phyloP scores from a whole-genome alignment of 2,329 filamentous ascomycete species.

The Exophiala sideris region DNA sequence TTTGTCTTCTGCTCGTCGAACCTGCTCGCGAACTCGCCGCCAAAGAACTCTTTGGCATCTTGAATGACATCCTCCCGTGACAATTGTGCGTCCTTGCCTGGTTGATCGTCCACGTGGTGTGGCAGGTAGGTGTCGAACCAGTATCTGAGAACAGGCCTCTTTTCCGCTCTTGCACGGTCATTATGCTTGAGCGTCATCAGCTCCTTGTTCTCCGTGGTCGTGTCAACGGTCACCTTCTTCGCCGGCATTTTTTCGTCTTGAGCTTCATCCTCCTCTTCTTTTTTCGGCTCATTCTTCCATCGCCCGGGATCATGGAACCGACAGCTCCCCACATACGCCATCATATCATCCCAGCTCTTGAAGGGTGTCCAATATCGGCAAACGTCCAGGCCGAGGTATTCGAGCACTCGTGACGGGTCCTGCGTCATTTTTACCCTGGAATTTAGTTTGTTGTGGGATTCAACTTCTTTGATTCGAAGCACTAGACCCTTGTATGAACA shows the following conservation, averaged over 20 bases:
- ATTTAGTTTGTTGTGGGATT: conserved; percentile 40
- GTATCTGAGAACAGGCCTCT: not conserved
- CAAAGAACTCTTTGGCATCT: conserved; percentile 16
- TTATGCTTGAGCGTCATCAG: not conserved
- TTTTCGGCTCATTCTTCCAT: not conserved
- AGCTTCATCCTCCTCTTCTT: not conserved
- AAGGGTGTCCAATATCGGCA: conserved; percentile 57
- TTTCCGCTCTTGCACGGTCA: not conserved
- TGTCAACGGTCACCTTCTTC: not conserved
- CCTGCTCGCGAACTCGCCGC: not conserved
- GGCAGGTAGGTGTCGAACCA: conserved; percentile 6
- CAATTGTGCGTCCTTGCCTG: not conserved
- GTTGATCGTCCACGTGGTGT: not conserved
- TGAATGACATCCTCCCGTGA: not conserved
- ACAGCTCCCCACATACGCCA: conserved; percentile 7
- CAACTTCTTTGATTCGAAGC: conserved; percentile 1
- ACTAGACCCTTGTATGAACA: not conserved
- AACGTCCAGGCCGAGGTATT: conserved; percentile 48
- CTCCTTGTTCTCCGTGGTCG: not conserved
- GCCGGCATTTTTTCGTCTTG: not conserved
- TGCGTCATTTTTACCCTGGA: conserved; percentile 57
- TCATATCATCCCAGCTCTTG: conserved; percentile 13
- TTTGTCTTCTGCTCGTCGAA: not conserved
- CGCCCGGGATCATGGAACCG: conserved; percentile 2
- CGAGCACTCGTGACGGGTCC: conserved; percentile 54